Base-by-base conservation (phyloP, 2,329 filamentous ascomycete species). In the Botrytis tulipae region DNA sequence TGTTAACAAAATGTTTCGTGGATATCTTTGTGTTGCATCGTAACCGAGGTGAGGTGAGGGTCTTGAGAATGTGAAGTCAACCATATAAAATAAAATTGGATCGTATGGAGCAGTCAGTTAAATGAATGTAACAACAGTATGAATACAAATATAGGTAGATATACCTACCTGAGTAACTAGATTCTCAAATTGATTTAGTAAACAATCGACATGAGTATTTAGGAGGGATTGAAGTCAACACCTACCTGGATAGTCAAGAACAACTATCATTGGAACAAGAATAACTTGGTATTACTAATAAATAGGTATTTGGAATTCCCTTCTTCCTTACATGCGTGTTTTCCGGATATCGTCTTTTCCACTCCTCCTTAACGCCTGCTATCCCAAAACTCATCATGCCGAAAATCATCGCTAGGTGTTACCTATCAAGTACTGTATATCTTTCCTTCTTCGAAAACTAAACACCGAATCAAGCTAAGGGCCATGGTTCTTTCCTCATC, bases 11-110 rank as follows among this genome's bases (percentile, higher is more conserved):
- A 46, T 57, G 46, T 67, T 67, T 72, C 61, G 46, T 67, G 44
- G 61, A 67, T 22, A 60, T 57, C 40, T 66, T 66, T 57, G 69
- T 71, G 69, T 71, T 71, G 61, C 69, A 71, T 66, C 59, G 29
- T 71, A 65, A 65, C 69, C 69, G 69, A 71, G 40, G 61, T 40
- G 37, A 71, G 35, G 44, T 65, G 66, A 69, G 46, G 48, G 46
- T 66, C 42, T 63, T 29, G 25, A 29, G 37, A 18, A n/a, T n/a
- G 60, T 42, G 60, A 63, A 29, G 37, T 25, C 10, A 42, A 16
- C 60, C 35, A 42, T n/a, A 18, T 57, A 29, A 8, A 54, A 57
- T n/a, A 18, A 18, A 9, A 6, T 60, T 12, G 32, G 8, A 35
- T 35, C 22, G n/a, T 29, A 29, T 29, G 6, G 35, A 18, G 51